These are phyloP conservation scores for Colletotrichum graminicola DNA, from an alignment of 2,329 filamentous ascomycete genomes.

Conservation along the genomic window DNA sequence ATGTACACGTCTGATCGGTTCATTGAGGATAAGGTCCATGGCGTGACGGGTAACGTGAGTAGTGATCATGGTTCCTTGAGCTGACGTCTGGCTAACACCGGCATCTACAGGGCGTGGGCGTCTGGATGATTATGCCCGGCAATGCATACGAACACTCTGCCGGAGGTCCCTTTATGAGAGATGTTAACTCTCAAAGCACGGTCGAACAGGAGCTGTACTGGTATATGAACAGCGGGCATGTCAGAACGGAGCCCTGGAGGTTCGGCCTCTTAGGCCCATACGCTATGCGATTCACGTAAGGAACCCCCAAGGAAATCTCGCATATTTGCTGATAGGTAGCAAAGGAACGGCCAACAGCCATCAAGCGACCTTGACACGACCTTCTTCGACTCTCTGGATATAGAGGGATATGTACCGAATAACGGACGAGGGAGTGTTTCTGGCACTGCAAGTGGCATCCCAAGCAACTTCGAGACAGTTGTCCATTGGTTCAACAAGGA, in stretches of 20 bases:
- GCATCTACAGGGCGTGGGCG: slow-evolving; percentile 49
- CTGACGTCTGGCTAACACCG: slow-evolving; percentile 44
- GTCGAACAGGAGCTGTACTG: slow-evolving; percentile 66
- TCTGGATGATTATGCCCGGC: slow-evolving; percentile 62
- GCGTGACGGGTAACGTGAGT: slow-evolving; percentile 48
- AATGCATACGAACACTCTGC: slow-evolving; percentile 67
- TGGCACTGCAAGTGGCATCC: slow-evolving; percentile 66
- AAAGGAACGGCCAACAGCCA: slow-evolving; percentile 59
- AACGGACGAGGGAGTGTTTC: slow-evolving; percentile 64
- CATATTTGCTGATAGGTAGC: neutral
- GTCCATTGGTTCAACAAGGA: slow-evolving; percentile 69
- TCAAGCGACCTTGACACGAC: slow-evolving; percentile 61
- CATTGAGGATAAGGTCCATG: slow-evolving; percentile 71
- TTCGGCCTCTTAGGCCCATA: slow-evolving; percentile 71
- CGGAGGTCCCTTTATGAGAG: slow-evolving; percentile 68
- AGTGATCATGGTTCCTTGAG: slow-evolving; percentile 42
- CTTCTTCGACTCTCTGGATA: slow-evolving; percentile 66
- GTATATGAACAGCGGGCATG: slow-evolving; percentile 72
- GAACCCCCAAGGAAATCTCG: no score
- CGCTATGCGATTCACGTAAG: slow-evolving; percentile 64
- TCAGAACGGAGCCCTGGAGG: slow-evolving; percentile 66
- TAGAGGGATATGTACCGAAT: slow-evolving; percentile 65
- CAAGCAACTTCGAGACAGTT: slow-evolving; percentile 61
- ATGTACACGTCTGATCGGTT: slow-evolving; percentile 69
- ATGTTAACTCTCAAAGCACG: slow-evolving; percentile 70